These are phyloP conservation scores for Aureoboletus auriporus DNA, from an alignment of 768 basidiomycete genomes.

Conservation along the genomic window DNA sequence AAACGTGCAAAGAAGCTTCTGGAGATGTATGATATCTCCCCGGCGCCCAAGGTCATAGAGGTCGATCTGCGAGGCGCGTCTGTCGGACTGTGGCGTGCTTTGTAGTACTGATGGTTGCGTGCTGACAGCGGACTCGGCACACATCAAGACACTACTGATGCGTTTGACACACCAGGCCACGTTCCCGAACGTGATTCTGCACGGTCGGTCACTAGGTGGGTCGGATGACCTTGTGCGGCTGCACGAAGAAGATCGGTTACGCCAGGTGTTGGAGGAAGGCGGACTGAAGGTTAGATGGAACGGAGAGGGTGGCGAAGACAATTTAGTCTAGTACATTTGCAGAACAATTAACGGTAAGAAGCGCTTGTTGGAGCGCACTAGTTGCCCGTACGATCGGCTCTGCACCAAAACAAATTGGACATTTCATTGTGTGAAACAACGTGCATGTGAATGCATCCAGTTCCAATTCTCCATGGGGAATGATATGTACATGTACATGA, in stretches of 20 bases:
- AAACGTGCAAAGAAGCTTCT: conserved; percentile 46
- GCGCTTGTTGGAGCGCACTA: too few species aligned
- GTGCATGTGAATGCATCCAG: too few species aligned
- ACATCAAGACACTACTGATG: conserved; percentile 61
- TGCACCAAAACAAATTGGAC: too few species aligned
- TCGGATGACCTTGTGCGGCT: conserved; percentile 50
- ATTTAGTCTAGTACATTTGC: neutral
- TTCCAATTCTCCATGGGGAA: too few species aligned
- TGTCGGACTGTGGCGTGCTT: neutral
- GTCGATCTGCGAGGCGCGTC: conserved; percentile 65
- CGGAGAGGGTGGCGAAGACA: conserved; percentile 7
- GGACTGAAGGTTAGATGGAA: conserved; percentile 36
- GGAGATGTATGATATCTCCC: conserved; percentile 52
- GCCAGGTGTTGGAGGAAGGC: conserved; percentile 42
- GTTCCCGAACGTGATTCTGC: conserved; percentile 72
- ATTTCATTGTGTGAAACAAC: too few species aligned
- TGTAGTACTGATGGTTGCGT: neutral
- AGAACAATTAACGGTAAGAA: too few species aligned
- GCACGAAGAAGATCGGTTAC: conserved; percentile 46
- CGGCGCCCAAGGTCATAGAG: conserved; percentile 67
- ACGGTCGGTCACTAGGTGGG: conserved; percentile 62
- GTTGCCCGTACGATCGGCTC: too few species aligned
- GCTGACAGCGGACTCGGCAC: conserved; percentile 50
- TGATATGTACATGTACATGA: too few species aligned
- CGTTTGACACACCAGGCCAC: conserved; percentile 66